These are phyloP conservation scores for Metrosideros polymorpha DNA, from an alignment of 441 rosid species.

Conservation along the genomic window DNA sequence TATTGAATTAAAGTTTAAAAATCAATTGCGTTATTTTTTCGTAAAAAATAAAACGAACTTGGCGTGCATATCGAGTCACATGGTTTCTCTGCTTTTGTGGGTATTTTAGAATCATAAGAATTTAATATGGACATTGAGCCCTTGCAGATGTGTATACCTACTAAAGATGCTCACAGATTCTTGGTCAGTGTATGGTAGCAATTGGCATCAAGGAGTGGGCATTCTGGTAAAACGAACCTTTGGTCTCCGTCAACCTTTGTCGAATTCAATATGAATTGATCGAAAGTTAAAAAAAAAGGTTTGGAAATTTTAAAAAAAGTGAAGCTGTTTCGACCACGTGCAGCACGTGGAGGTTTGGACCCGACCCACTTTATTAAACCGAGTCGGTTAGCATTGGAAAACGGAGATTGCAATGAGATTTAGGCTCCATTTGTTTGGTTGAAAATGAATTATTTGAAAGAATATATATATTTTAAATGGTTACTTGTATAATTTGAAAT, in stretches of 20 bases:
- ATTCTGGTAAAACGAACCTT: neutral
- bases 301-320: neutral
- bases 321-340: neutral
- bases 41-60: neutral
- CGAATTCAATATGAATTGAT: neutral
- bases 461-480: too few relatives aligned
- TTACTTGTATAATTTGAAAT: too few relatives aligned
- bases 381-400: rapidly evolving
- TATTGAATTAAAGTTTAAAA: too few relatives aligned
- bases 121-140: neutral
- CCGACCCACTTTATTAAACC: neutral
- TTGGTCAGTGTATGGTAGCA: neutral
- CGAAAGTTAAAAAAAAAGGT: neutral
- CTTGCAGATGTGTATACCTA: neutral
- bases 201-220: neutral
- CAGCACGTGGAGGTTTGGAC: neutral
- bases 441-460: too few relatives aligned
- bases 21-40: neutral
- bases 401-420: neutral
- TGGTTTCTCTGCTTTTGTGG: neutral
- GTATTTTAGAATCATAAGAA: neutral
- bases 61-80: neutral
- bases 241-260: neutral
- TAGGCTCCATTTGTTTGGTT: too few relatives aligned
- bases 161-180: neutral